A percentile compares a stretch with the other conserved stretches of the same genome.
phyloP scores from a whole-genome alignment of 2,329 filamentous ascomycete genomes.

The Domatiomyces catenatus region DNA sequence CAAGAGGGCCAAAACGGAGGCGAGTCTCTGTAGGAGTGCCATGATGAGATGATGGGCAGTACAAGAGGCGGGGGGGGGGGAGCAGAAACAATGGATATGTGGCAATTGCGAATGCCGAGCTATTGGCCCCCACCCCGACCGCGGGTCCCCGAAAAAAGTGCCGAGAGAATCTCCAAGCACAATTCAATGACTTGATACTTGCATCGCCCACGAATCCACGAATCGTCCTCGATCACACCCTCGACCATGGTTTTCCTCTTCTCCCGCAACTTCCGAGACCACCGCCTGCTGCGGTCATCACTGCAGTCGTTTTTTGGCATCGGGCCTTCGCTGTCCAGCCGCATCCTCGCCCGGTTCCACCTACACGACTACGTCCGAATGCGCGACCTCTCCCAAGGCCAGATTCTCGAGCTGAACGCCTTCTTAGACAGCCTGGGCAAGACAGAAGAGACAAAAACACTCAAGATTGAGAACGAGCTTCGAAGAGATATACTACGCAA shows the following conservation, averaged over 20 bases:
- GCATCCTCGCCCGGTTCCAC: conserved; percentile 73
- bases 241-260: conserved; percentile 56
- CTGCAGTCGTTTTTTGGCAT: conserved; percentile 80
- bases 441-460: conserved; percentile 21
- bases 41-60: conserved; percentile 35
- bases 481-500: conserved; percentile 65
- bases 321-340: conserved; percentile 51
- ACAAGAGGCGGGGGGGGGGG: background rate
- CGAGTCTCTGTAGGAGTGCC: conserved; percentile 57
- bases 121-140: too few species aligned
- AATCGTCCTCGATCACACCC: background rate
- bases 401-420: conserved; percentile 65
- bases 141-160: too few species aligned
- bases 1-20: conserved; percentile 60
- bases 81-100: too few species aligned
- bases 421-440: conserved; percentile 50
- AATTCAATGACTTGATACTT: background rate
- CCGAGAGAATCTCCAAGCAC: background rate
- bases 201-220: background rate
- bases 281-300: conserved; percentile 56
- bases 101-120: background rate
- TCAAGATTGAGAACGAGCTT: conserved; percentile 90
- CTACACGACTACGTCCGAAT: conserved; percentile 75
- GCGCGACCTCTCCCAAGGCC: conserved; percentile 57
- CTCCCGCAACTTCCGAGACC: conserved; percentile 72